phyloP scores from a whole-genome alignment of 2,329 filamentous ascomycete species.

The Colletotrichum neosansevieriae region DNA sequence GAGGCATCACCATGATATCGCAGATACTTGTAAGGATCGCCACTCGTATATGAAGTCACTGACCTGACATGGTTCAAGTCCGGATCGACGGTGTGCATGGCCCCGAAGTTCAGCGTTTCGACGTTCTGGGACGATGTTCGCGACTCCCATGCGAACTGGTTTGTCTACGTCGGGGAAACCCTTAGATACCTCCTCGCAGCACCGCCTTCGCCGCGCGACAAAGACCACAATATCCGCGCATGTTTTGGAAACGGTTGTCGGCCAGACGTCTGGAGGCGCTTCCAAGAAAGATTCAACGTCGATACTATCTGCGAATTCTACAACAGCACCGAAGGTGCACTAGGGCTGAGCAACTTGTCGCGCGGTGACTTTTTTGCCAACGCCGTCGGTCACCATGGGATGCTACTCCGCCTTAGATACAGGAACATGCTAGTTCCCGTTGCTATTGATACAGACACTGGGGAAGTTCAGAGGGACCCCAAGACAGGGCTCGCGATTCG shows the following conservation, averaged over 20 bases:
- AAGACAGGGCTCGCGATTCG: slow-evolving; percentile 76
- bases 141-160: slow-evolving; percentile 75
- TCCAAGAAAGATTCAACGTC: slow-evolving; percentile 62
- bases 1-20: slow-evolving; percentile 68
- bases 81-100: slow-evolving; percentile 70
- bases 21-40: slow-evolving; percentile 64
- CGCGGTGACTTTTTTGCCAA: slow-evolving; percentile 72
- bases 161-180: slow-evolving; percentile 84
- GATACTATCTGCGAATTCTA: slow-evolving; percentile 79
- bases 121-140: slow-evolving; percentile 80
- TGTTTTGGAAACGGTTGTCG: slow-evolving; percentile 77
- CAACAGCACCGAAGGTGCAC: slow-evolving; percentile 80
- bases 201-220: slow-evolving; percentile 72
- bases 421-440: slow-evolving; percentile 73
- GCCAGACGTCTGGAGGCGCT: slow-evolving; percentile 76
- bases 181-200: slow-evolving; percentile 79
- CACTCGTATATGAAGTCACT: slow-evolving; percentile 45
- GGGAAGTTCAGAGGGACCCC: slow-evolving; percentile 73
- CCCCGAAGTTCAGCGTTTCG: slow-evolving; percentile 75
- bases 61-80: slow-evolving; percentile 4
- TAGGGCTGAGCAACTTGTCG: slow-evolving; percentile 70
- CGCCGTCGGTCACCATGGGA: slow-evolving; percentile 78
- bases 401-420: slow-evolving; percentile 65
- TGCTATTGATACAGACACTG: slow-evolving; percentile 75
- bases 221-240: slow-evolving; percentile 66